phyloP scores from a whole-genome alignment of 73 alveolate species.

The Paramecium octaurelia region DNA sequence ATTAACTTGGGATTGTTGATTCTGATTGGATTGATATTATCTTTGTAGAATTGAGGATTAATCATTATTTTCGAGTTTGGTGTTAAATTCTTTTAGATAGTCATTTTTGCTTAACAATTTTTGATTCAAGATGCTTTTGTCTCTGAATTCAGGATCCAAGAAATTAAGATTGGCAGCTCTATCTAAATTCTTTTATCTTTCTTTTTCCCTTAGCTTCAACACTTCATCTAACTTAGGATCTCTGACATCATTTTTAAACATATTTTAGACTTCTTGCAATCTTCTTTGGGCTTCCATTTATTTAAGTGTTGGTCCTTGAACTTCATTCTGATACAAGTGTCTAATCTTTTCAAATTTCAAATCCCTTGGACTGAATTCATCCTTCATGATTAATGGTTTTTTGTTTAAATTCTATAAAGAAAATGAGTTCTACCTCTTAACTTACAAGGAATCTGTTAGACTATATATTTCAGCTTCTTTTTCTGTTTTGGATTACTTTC shows the following conservation, averaged over 20 bases:
- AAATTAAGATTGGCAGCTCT: not conserved
- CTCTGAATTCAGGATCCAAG: constrained; percentile 43
- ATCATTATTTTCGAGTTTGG: not conserved
- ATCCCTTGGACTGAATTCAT: constrained; percentile 52
- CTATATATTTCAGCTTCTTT: constrained; percentile 49
- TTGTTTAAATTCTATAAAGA: not conserved
- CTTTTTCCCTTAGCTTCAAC: not conserved
- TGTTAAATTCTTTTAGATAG: not conserved
- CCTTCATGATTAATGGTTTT: constrained; percentile 21
- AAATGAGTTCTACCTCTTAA: not conserved
- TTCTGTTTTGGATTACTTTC: constrained; percentile 50
- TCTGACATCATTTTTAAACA: constrained; percentile 20
- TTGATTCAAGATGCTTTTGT: not conserved
- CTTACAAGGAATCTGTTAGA: not conserved
- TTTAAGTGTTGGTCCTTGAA: constrained; percentile 31
- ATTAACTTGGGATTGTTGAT: not conserved
- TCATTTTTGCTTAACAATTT: not conserved
- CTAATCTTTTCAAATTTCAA: constrained; percentile 27
- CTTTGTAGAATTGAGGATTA: not conserved
- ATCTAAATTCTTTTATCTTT: constrained; percentile 14
- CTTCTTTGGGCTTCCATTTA: constrained; percentile 48
- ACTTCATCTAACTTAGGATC: constrained; percentile 30
- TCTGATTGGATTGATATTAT: not conserved
- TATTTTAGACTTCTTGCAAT: constrained; percentile 25
- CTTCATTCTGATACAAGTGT: constrained; percentile 35